Conservation (phyloP, 495 filamentous ascomycete genomes). For the Penicillium desertorum region DNA sequence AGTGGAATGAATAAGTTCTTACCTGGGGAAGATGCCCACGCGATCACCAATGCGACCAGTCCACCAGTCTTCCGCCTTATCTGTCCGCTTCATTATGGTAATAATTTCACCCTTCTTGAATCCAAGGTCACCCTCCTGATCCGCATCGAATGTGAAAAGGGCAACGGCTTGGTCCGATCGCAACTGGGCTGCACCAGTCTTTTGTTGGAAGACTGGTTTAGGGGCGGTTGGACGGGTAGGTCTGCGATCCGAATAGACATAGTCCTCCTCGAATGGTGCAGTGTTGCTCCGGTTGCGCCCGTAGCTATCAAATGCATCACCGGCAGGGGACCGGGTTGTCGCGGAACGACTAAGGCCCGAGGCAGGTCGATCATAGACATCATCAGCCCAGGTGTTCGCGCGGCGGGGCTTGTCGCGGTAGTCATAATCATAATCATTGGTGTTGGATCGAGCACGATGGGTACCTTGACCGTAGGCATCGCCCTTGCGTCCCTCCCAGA, state of each 20-base stretch:
- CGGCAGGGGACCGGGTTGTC: conserved; percentile 44
- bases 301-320: conserved; percentile 52
- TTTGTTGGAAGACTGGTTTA: conserved; percentile 76
- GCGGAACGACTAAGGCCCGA: conserved; percentile 52
- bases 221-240: conserved; percentile 73
- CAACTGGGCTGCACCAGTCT: conserved; percentile 55
- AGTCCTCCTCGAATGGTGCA: conserved; percentile 53
- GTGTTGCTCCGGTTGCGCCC: conserved; percentile 49
- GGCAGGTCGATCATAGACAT: conserved; percentile 72
- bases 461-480: conserved; percentile 74
- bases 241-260: conserved; percentile 58
- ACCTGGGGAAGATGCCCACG: conserved; percentile 64
- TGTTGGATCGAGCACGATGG: conserved; percentile 57
- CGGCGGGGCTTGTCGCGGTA: conserved; percentile 66
- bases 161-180: conserved; percentile 85
- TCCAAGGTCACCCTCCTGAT: conserved; percentile 86
- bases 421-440: conserved; percentile 53
- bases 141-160: conserved; percentile 87
- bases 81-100: conserved; percentile 95
- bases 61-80: conserved; percentile 90
- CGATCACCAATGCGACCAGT: conserved; percentile 64
- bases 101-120: conserved; percentile 99
- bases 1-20: conserved; percentile 18
- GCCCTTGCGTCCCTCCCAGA: conserved; percentile 85
- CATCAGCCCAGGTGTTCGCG: conserved; percentile 83